A percentile compares a stretch with the other conserved stretches of the same genome.
phyloP scores from a whole-genome alignment of 1,284 basidiomycete species.

The Cryptococcus sp. region DNA sequence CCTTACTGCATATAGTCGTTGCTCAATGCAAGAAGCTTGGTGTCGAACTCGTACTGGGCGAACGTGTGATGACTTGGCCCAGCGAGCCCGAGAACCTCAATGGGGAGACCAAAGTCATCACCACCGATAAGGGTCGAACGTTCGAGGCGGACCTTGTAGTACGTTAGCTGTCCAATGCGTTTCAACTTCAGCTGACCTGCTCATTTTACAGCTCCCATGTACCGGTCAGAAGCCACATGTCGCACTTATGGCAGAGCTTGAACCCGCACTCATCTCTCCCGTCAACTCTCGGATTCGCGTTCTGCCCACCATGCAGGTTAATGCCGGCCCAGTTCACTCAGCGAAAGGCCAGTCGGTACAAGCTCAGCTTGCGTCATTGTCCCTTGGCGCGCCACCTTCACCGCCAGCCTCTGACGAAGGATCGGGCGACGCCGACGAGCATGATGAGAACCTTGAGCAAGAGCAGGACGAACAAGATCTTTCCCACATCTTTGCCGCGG shows the following conservation, averaged over 20 bases:
- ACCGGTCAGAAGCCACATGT: constrained; percentile 76
- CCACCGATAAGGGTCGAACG: constrained; percentile 62
- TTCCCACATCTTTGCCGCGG: constrained; percentile 54
- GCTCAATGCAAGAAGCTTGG: constrained; percentile 48
- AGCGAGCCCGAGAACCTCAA: constrained; percentile 37
- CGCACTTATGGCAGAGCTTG: constrained; percentile 59
- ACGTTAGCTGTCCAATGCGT: constrained; percentile 21
- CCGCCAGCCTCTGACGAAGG: constrained; percentile 19
- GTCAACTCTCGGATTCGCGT: constrained; percentile 59
- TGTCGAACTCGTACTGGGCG: constrained; percentile 54
- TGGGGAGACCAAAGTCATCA: constrained; percentile 53
- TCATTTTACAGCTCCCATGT: constrained; percentile 57
- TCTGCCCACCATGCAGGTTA: constrained; percentile 64
- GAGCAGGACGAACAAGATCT: constrained; percentile 16
- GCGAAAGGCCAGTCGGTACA: constrained; percentile 10
- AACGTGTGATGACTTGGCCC: constrained; percentile 50
- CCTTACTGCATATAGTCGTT: constrained; percentile 26
- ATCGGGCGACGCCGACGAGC: constrained; percentile 3
- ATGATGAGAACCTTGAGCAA: neutral
- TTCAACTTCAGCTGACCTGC: no score
- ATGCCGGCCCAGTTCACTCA: constrained; percentile 21
- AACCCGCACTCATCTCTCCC: constrained; percentile 60
- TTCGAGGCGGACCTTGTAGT: constrained; percentile 68
- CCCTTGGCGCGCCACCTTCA: constrained; percentile 17
- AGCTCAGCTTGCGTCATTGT: constrained; percentile 21